These are phyloP conservation scores for Syzygium grande DNA, from an alignment of 345 rosid genomes.

Conservation along the genomic window DNA sequence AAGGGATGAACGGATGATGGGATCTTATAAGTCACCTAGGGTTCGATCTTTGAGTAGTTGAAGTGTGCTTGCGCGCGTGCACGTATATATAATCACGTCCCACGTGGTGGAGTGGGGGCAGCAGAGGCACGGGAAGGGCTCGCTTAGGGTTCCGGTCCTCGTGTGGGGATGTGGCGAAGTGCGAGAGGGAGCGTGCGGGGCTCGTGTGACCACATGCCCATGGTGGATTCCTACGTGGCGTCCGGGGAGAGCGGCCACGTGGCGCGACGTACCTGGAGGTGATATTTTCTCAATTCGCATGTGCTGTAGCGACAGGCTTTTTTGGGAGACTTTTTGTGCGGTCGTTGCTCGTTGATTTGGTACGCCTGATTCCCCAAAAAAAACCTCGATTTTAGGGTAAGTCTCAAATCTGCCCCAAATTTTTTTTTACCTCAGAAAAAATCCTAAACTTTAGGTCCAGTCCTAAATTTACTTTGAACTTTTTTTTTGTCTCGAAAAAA, in stretches of 20 bases:
- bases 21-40: neutral
- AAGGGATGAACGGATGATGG: neutral
- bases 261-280: neutral
- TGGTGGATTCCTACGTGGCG: slow-evolving; percentile 4
- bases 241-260: neutral
- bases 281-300: neutral
- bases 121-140: neutral
- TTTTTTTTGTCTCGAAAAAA: too few relatives aligned
- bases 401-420: too few relatives aligned
- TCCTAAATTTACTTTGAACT: too few relatives aligned
- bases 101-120: neutral
- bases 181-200: neutral
- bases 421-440: too few relatives aligned
- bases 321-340: neutral
- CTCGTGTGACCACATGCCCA: slow-evolving; percentile 8
- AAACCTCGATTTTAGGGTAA: too few relatives aligned
- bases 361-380: neutral
- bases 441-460: too few relatives aligned
- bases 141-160: neutral
- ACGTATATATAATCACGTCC: neutral
- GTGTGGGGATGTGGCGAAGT: neutral
- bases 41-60: neutral
- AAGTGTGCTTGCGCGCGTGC: neutral
- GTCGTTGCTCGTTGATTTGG: neutral
- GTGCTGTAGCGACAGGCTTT: neutral